Base-by-base conservation (phyloP, 2,329 filamentous ascomycete genomes). In the Neoarthrinium moseri region DNA sequence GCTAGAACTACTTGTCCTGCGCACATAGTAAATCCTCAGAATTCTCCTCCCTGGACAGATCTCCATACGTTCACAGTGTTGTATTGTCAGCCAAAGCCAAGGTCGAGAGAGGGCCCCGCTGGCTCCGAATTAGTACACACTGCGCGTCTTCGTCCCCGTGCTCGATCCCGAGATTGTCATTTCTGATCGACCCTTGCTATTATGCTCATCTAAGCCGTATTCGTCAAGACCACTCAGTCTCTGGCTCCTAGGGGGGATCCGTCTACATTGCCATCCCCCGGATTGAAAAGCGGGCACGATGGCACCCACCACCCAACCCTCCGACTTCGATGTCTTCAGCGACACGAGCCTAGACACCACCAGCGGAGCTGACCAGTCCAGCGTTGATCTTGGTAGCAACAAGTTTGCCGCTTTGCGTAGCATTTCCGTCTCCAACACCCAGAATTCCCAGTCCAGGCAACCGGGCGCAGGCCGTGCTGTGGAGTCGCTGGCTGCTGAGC, bases 401-500 rank as follows among this genome's bases (percentile, higher is more conserved):
- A 47, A 36, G 11, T 41, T 48, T 43, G 46, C 52, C 22, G 29
- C 52, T 40, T 59, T 69, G n/a, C 47, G 54, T 39, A 57, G 63
- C 21, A 49, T 66, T 20, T 53, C 63, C 20, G 42, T 62, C 35
- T 54, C 56, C 48, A 57, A 57, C 18, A 51, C 59, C 12, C 60
- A 64, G 43, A 65, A 65, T 38, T 54, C 49, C 12, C 51, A 51
- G 46, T 37, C 50, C 13, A 56, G 48, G 33, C n/a, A n/a, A 13
- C 11, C 17, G 26, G 35, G 20, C 26, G 47, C 53, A 21, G 50
- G 52, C 27, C 41, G 53, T 18, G 50, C 49, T 44, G 45, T 65
- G 40, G 64, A 68, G 12, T 59, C 59, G 12, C 52, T 70, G 26
- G 56, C 64, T 34, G 47, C 55, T n/a, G 55, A 63, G 20, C 55